Percentiles rank a stretch among this genome's conserved stretches.
Evolutionary conservation across 257 asterid genomes (phyloP).

Genomic region (Solanum bulbocastanum): DNA sequence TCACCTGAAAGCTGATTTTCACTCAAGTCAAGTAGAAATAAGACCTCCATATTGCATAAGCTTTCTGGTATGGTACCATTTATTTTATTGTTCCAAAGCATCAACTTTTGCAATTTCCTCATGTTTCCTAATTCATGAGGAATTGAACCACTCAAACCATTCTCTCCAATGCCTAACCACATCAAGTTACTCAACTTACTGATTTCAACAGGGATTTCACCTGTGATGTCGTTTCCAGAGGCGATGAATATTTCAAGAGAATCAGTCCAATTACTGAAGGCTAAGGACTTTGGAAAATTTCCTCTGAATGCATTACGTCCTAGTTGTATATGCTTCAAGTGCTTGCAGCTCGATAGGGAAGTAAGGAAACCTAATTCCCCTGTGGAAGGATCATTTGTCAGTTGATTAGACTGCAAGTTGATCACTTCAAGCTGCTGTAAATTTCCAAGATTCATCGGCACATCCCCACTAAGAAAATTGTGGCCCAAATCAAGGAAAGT

Average conservation of each 20-base stretch:
- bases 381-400: neutral
- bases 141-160: neutral
- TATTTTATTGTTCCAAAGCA: too few relatives aligned
- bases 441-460: slow-evolving; percentile 13
- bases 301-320: neutral
- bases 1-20: neutral
- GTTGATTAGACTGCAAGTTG: neutral
- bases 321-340: neutral
- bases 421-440: neutral
- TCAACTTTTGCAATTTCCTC: neutral
- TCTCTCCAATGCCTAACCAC: neutral
- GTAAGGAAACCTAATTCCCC: neutral
- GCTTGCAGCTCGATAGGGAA: neutral
- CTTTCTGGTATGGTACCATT: neutral
- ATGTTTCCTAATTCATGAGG: neutral
- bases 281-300: neutral
- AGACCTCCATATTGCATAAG: neutral
- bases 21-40: neutral
- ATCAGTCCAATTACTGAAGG: slow-evolving; percentile 3
- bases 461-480: slow-evolving; percentile 4
- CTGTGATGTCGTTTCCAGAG: neutral
- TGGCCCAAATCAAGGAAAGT: neutral
- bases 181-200: slow-evolving; percentile 1
- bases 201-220: neutral
- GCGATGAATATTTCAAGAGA: neutral